Conservation (phyloP, 2,329 filamentous ascomycete species). For the Thelonectria discophora region DNA sequence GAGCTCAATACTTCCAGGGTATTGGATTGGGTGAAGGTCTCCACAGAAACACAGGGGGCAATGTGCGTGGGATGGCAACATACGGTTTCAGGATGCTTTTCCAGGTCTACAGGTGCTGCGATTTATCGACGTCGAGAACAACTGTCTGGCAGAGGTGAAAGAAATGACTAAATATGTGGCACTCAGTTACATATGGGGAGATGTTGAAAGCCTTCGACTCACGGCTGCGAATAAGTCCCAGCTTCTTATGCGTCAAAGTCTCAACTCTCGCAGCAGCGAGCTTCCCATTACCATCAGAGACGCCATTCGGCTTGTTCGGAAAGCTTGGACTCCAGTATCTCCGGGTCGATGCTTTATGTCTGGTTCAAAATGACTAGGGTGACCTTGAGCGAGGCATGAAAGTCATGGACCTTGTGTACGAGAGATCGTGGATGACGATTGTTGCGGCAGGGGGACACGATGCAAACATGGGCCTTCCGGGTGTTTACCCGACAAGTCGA, state of each 20-base stretch:
- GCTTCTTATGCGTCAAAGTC: neutral
- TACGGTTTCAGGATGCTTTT: conserved; percentile 6
- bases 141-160: conserved; percentile 7
- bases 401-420: conserved; percentile 27
- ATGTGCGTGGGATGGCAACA: neutral
- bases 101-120: conserved; percentile 10
- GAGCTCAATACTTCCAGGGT: neutral
- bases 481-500: neutral
- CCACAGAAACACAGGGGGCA: neutral
- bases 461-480: conserved; percentile 13
- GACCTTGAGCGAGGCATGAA: conserved; percentile 7
- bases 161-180: conserved; percentile 11
- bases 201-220: conserved; percentile 15
- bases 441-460: conserved; percentile 22
- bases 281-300: neutral
- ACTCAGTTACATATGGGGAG: conserved; percentile 28
- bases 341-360: conserved; percentile 7
- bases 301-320: conserved; percentile 1
- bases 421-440: conserved; percentile 23
- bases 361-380: neutral
- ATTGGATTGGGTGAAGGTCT: neutral
- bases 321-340: neutral
- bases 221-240: conserved; percentile 11
- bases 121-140: neutral
- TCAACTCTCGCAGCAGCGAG: neutral